Evolutionary conservation across 2,329 filamentous ascomycete species (phyloP), one percentile per base, ranked within the genome.

Genomic region (Tolypocladium amazonense): DNA sequence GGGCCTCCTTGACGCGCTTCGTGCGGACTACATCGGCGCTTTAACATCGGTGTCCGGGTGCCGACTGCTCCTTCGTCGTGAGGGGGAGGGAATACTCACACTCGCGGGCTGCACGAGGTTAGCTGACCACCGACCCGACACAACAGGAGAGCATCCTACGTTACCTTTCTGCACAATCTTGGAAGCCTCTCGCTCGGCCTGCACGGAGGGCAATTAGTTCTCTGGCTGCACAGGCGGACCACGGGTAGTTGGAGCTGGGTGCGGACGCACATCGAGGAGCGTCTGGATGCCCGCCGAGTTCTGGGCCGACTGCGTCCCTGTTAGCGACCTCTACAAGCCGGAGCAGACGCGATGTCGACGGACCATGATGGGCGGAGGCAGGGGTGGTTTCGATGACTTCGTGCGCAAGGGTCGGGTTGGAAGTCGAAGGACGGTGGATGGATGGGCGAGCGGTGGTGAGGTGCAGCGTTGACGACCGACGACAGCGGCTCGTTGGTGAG

Each of bases 201-300:
- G 60, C 8, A 3, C n/a, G 8, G 4, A 37, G n/a, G 23, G 20
- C 9, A 35, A 47, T 62, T 55, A 66, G 63, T 30, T 12, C 38
- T 27, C 20, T 12, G 27, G n/a, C 30, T 14, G 39, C 23, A 18
- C 20, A 0, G 2, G 23, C 8, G 27, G 12, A 41, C 53, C 25
- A 39, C n/a, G 27, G 27, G 30, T 2, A 6, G 50, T 15, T 35
- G 50, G 2, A 25, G n/a, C 18, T 45, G 12, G 18, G 39, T 43
- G 37, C 30, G 15, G 9, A 53, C n/a, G 56, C 88, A 99, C 94
- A 79, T 97, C 94, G 79, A 99, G 91, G 72, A 99, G 87, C 73
- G 93, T 97, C 79, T 97, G 93, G 75, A 99, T 99, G 77, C 94
- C 94, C 71, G 90, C 88, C 66, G 94, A 97, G 82, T 97, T 97